Conservation (phyloP, 2,329 filamentous ascomycete species). For the Phymatotrichopsis omnivora region DNA sequence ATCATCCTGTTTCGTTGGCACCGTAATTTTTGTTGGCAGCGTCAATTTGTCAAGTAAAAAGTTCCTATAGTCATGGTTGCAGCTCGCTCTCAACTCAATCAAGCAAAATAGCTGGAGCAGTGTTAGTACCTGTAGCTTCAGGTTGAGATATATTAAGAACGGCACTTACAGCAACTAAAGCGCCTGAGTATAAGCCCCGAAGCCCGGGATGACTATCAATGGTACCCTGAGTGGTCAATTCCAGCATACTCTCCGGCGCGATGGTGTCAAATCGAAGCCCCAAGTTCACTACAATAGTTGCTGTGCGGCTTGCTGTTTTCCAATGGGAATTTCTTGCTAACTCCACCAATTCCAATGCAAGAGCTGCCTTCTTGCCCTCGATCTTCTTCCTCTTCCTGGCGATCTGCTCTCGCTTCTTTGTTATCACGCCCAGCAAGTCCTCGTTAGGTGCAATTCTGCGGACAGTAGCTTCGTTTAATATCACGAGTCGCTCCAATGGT, state of each 20-base stretch:
- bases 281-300: slow-evolving; percentile 81
- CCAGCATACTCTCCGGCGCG: slow-evolving; percentile 69
- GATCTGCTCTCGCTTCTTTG: slow-evolving; percentile 62
- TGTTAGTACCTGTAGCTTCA: slow-evolving; percentile 12
- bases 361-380: slow-evolving; percentile 68
- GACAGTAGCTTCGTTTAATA: slow-evolving; percentile 62
- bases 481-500: slow-evolving; percentile 72
- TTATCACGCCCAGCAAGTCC: slow-evolving; percentile 52
- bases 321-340: slow-evolving; percentile 75
- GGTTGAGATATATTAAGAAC: slow-evolving; percentile 6
- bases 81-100: slow-evolving; percentile 75
- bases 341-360: slow-evolving; percentile 73
- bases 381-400: slow-evolving; percentile 63
- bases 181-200: slow-evolving; percentile 68
- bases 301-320: slow-evolving; percentile 87
- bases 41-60: slow-evolving; percentile 73
- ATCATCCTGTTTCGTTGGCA: slow-evolving; percentile 65
- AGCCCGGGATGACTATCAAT: slow-evolving; percentile 86
- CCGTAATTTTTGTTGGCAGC: slow-evolving; percentile 63
- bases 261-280: slow-evolving; percentile 86
- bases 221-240: slow-evolving; percentile 69
- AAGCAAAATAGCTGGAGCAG: slow-evolving; percentile 60
- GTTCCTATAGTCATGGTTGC: slow-evolving; percentile 76
- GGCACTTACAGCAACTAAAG: slow-evolving; percentile 50
- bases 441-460: slow-evolving; percentile 57